These are phyloP conservation scores for Dothidotthia symphoricarpi DNA, from an alignment of 2,329 filamentous ascomycete species.

Conservation along the genomic window DNA sequence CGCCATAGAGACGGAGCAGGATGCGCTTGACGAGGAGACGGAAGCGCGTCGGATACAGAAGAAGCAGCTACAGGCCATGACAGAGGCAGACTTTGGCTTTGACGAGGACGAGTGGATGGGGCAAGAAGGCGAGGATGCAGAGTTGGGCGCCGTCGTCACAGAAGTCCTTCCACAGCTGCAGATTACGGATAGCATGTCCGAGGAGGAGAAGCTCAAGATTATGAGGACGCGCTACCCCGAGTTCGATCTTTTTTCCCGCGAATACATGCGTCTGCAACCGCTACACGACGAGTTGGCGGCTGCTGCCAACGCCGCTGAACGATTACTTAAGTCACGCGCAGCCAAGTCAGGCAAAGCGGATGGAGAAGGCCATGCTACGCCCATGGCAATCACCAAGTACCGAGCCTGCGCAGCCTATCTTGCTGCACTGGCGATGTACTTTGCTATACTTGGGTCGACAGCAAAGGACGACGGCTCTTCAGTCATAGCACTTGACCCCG, in stretches of 20 bases:
- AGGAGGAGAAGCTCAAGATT: slow-evolving; percentile 72
- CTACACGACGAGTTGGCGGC: slow-evolving; percentile 59
- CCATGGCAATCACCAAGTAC: slow-evolving; percentile 60
- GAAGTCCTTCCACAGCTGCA: slow-evolving; percentile 83
- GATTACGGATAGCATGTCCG: slow-evolving; percentile 74
- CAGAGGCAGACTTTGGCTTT: slow-evolving; percentile 88
- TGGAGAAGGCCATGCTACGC: slow-evolving; percentile 14
- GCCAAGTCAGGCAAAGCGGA: slow-evolving; percentile 22
- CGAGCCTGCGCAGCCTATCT: slow-evolving; percentile 83
- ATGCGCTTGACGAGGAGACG: slow-evolving; percentile 85
- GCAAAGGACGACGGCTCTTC: slow-evolving; percentile 54
- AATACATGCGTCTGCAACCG: slow-evolving; percentile 70
- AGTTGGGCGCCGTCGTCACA: slow-evolving; percentile 62
- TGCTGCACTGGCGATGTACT: slow-evolving; percentile 86
- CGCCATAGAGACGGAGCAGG: slow-evolving; percentile 65
- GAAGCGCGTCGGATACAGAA: slow-evolving; percentile 86
- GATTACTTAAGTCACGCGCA: slow-evolving; percentile 32
- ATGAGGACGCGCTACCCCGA: slow-evolving; percentile 84
- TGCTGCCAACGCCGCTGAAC: slow-evolving; percentile 58
- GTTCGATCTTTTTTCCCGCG: slow-evolving; percentile 79
- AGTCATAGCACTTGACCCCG: slow-evolving; percentile 65
- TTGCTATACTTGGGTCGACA: slow-evolving; percentile 84
- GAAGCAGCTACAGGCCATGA: slow-evolving; percentile 87
- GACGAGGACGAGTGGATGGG: slow-evolving; percentile 84
- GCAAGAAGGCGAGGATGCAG: slow-evolving; percentile 48